Base-by-base conservation (phyloP, 1,284 basidiomycete species). In the Trichosporon faecale region DNA sequence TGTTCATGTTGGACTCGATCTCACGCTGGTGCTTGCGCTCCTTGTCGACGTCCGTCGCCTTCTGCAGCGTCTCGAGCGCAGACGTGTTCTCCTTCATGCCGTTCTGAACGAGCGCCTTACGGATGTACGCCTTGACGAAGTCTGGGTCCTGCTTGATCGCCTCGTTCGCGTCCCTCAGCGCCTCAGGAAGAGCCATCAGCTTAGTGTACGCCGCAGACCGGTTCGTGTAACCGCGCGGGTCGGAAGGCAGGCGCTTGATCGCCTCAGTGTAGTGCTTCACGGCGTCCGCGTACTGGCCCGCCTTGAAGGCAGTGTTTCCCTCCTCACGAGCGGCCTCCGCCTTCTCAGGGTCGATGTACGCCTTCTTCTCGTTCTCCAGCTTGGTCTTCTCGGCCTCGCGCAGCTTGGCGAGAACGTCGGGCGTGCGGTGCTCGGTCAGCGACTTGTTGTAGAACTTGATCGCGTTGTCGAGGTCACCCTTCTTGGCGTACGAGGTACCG, bases 141-240 rank as follows among this genome's bases (percentile, higher is more conserved):
- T 87, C 88, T 44, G 92, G 89, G 84, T 99, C 96, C 64, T 93
- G 89, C 83, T 91, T 91, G 86, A 99, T 96, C 23, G 97, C 95
- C 82, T 92, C 89, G 68, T 99, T 90, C 31, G 90, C 91, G 79
- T 99, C 97, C 85, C 98, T 98, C 79, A 99, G 88, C 1, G 96
- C 97, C 83, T 99, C 97, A 11, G 95, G 93, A 23, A 98, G 85
- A 2, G 97, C 97, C 46, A 89, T 88, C 31, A 99, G 89, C 85
- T 99, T 99, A 82, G 92, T 94, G 85, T 98, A 98, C 23, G 95
- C 95, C 35, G 94, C 92, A 18, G 97, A 94, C 68, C 97, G 91
- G 86, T 99, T 99, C 80, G 95, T 98, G 87, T 97, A 99, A 16
- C 93, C 94, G 74, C 91, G 88, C 11, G 97, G 89, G 80, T 99